Conservation (phyloP, 768 basidiomycete genomes). For the Royoungia palumana region DNA sequence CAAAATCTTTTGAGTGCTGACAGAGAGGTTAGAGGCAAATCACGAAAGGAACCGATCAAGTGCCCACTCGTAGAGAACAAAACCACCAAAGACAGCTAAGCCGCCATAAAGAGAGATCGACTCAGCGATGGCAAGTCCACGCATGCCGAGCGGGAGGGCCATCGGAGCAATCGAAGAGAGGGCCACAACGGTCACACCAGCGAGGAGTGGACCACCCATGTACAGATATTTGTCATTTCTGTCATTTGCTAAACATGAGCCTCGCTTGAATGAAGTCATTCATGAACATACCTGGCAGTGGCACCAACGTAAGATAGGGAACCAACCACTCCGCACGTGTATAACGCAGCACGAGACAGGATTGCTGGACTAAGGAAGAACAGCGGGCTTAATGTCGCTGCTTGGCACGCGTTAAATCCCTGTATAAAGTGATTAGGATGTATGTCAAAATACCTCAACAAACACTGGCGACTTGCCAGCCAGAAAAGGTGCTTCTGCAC, state of each 20-base stretch:
- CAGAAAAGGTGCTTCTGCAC: slow-evolving; percentile 78
- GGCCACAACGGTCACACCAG: slow-evolving; percentile 85
- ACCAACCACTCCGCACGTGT: slow-evolving; percentile 84
- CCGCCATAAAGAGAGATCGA: slow-evolving; percentile 83
- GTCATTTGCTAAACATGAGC: background rate
- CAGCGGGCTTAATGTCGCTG: slow-evolving; percentile 81
- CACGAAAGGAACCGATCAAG: background rate
- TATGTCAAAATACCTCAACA: background rate
- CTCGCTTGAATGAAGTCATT: background rate
- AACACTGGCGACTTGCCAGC: slow-evolving; percentile 48
- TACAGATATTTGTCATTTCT: slow-evolving; percentile 81
- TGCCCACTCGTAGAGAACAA: slow-evolving; percentile 83
- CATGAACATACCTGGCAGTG: slow-evolving; percentile 63
- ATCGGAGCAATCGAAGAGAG: slow-evolving; percentile 85
- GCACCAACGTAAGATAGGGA: slow-evolving; percentile 85
- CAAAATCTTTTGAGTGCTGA: slow-evolving; percentile 78
- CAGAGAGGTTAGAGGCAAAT: background rate
- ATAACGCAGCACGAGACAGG: slow-evolving; percentile 81
- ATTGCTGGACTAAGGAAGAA: slow-evolving; percentile 86
- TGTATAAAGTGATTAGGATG: slow-evolving; percentile 24
- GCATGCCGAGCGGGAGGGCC: slow-evolving; percentile 80
- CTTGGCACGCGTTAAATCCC: slow-evolving; percentile 86
- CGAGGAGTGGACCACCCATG: slow-evolving; percentile 84
- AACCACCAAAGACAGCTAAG: slow-evolving; percentile 81
- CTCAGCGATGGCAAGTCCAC: slow-evolving; percentile 73